These are phyloP conservation scores for Xylaria flabelliformis DNA, from an alignment of 495 filamentous ascomycete genomes.

Conservation along the genomic window DNA sequence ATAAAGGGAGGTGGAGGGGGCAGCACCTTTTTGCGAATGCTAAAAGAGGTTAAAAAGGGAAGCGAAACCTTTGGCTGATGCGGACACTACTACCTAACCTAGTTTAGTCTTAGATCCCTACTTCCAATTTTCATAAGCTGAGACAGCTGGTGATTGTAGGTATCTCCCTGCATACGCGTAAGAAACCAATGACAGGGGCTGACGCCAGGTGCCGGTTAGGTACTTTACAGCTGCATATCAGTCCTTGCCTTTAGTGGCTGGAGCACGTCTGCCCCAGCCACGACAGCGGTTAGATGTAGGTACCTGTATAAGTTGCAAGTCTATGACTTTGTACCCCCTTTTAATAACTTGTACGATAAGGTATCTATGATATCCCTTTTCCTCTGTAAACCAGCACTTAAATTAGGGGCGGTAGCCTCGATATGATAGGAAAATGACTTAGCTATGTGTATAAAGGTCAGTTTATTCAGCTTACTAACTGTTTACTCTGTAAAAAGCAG, in stretches of 20 bases:
- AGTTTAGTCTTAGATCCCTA: not conserved
- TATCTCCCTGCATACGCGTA: no score
- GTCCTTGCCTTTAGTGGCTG: no score
- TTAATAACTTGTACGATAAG: no score
- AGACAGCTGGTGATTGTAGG: not conserved
- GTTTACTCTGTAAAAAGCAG: no score
- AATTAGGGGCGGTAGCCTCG: not conserved
- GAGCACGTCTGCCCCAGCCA: not conserved
- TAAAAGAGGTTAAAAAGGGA: conserved; percentile 4
- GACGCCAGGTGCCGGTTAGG: no score
- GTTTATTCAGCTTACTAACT: no score
- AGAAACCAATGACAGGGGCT: no score
- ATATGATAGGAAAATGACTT: not conserved
- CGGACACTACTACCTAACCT: not conserved
- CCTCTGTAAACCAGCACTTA: not conserved
- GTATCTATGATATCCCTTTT: not conserved
- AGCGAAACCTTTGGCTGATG: not conserved
- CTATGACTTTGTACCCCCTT: no score
- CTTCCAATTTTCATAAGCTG: not conserved
- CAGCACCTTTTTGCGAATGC: not conserved
- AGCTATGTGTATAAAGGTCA: no score
- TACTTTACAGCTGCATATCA: no score
- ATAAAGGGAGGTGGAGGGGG: conserved; percentile 23
- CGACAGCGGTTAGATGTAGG: not conserved
- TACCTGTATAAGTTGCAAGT: no score